phyloP scores from a whole-genome alignment of 2,329 filamentous ascomycete genomes.

The Capronia epimyces region DNA sequence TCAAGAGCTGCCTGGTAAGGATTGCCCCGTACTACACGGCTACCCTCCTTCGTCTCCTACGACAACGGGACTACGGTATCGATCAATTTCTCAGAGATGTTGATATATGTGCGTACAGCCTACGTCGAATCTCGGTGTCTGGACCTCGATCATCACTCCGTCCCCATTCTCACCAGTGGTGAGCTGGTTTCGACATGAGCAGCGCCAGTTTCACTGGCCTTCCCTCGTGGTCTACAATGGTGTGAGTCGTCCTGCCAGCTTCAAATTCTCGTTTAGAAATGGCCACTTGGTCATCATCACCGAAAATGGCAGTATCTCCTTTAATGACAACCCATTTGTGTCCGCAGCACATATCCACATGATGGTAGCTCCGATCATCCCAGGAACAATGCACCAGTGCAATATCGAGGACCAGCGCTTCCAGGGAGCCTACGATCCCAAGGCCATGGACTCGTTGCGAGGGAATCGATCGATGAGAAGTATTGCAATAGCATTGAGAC shows the following conservation, averaged over 20 bases:
- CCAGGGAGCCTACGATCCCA: conserved; percentile 38
- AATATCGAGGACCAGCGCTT: conserved; percentile 39
- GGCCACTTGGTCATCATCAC: conserved; percentile 23
- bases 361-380: conserved; percentile 22
- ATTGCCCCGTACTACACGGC: no score
- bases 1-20: no score
- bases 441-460: conserved; percentile 24
- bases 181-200: conserved; percentile 2
- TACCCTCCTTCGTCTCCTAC: no score
- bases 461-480: conserved; percentile 22
- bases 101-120: no score
- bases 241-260: conserved; percentile 16
- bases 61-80: no score
- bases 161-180: neutral
- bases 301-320: conserved; percentile 32
- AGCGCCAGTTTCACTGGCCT: neutral
- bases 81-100: no score
- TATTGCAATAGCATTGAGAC: conserved; percentile 20
- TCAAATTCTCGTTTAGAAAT: conserved; percentile 23
- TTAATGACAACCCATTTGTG: conserved; percentile 32
- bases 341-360: conserved; percentile 32
- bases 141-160: neutral
- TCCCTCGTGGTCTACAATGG: conserved; percentile 13
- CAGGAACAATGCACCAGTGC: conserved; percentile 34
- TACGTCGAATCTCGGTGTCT: no score